phyloP scores from a whole-genome alignment of 305 asterid genomes.

The Coffea humblotiana region DNA sequence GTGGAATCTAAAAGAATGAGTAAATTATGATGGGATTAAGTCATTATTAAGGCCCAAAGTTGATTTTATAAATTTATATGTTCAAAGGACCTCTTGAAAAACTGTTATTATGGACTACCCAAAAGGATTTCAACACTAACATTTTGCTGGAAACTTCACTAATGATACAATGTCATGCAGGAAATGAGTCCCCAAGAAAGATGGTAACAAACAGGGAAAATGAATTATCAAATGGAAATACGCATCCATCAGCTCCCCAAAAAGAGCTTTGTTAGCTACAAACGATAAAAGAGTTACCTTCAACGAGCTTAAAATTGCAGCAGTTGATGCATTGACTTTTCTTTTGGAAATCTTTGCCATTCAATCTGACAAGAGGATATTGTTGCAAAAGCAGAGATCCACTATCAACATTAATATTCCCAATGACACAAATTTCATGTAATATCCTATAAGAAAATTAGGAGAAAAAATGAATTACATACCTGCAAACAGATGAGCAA shows the following conservation, averaged over 20 bases:
- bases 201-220: neutral
- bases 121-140: neutral
- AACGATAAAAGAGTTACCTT: constrained; percentile 36
- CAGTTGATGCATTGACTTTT: constrained; percentile 22
- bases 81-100: neutral
- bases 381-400: neutral
- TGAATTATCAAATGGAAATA: constrained; percentile 12
- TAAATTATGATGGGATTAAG: neutral
- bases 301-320: constrained; percentile 8
- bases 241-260: too few relatives aligned
- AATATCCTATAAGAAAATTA: neutral
- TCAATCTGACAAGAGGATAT: constrained; percentile 43
- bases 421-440: neutral
- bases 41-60: neutral
- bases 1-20: constrained; percentile 40
- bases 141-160: neutral
- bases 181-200: neutral
- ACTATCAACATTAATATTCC: neutral
- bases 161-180: neutral
- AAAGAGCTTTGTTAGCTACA: neutral
- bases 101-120: neutral
- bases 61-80: neutral
- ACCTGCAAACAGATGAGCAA: constrained; percentile 46
- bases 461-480: neutral
- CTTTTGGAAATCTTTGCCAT: constrained; percentile 28